phyloP scores from a whole-genome alignment of 1,284 basidiomycete genomes.

The Fomitopsis palustris region DNA sequence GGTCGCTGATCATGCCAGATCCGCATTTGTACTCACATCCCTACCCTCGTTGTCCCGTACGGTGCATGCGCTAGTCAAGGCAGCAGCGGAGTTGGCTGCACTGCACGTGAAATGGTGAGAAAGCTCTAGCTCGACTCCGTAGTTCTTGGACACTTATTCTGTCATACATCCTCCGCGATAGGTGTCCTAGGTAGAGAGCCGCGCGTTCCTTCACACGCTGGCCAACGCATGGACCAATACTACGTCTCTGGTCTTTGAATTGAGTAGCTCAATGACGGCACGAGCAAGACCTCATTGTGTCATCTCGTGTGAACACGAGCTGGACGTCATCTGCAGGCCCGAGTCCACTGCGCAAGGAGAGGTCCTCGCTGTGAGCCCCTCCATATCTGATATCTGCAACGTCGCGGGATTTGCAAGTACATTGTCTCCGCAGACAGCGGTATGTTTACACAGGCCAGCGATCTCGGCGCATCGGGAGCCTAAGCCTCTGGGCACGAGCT shows the following conservation, averaged over 20 bases:
- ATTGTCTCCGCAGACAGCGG: background rate
- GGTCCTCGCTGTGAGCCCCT: background rate
- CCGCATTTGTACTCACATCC: background rate
- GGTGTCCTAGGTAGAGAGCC: background rate
- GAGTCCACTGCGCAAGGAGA: background rate
- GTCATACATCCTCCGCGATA: background rate
- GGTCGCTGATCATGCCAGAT: background rate
- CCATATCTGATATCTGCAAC: background rate
- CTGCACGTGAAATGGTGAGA: background rate
- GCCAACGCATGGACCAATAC: background rate
- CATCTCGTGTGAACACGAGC: background rate
- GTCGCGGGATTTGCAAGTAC: background rate
- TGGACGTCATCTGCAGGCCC: background rate
- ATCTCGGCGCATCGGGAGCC: background rate
- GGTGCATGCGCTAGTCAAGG: background rate
- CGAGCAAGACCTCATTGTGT: background rate
- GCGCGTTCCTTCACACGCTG: background rate
- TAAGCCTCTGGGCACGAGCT: background rate
- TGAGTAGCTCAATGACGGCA: background rate
- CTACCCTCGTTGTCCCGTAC: background rate
- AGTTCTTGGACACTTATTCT: background rate
- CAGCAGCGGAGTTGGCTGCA: background rate
- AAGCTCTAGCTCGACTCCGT: background rate
- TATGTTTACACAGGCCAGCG: background rate
- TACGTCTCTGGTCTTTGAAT: background rate